Evolutionary conservation across 2,329 filamentous ascomycete genomes (phyloP).

Genomic region (Diaporthe citrichinensis): DNA sequence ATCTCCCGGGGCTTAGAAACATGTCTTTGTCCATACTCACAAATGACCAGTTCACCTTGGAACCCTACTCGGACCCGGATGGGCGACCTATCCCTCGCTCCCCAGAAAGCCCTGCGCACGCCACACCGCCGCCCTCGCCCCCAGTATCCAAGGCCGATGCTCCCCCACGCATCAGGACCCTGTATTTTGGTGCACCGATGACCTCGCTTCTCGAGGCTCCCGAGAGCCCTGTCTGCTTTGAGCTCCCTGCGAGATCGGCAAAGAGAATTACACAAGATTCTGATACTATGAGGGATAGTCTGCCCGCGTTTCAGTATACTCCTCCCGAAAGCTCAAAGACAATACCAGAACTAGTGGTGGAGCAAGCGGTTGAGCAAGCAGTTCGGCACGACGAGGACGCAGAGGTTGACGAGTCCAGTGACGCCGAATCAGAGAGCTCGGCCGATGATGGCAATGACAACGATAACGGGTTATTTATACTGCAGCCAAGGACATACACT

Average conservation of each 20-base stretch:
- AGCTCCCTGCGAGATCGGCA: slow-evolving; percentile 38
- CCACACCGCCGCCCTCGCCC: slow-evolving; percentile 42
- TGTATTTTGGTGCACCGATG: slow-evolving; percentile 45
- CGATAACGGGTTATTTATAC: slow-evolving; percentile 63
- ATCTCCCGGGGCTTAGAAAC: slow-evolving; percentile 33
- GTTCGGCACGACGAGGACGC: slow-evolving; percentile 1
- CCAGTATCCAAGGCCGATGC: slow-evolving; percentile 40
- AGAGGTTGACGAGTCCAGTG: slow-evolving; percentile 33
- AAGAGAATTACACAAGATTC: slow-evolving; percentile 45
- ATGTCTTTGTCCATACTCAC: slow-evolving; percentile 38
- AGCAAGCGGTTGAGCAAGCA: slow-evolving; percentile 27
- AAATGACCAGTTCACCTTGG: slow-evolving; percentile 39
- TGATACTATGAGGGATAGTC: slow-evolving; percentile 46
- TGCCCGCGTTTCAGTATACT: slow-evolving; percentile 49
- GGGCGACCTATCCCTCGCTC: slow-evolving; percentile 34
- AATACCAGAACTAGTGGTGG: slow-evolving; percentile 39
- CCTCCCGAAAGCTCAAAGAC: slow-evolving; percentile 43
- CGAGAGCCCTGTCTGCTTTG: slow-evolving; percentile 43
- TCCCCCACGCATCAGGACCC: slow-evolving; percentile 47
- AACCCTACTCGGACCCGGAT: slow-evolving; percentile 38
- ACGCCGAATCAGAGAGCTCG: slow-evolving; percentile 29
- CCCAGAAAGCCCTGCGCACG: slow-evolving; percentile 39
- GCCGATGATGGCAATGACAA: slow-evolving; percentile 5
- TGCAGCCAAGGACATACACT: slow-evolving; percentile 72
- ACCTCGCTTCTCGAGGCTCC: slow-evolving; percentile 40